Evolutionary conservation across 2,329 filamentous ascomycete genomes (phyloP).

Genomic region (Colletotrichum siamense): DNA sequence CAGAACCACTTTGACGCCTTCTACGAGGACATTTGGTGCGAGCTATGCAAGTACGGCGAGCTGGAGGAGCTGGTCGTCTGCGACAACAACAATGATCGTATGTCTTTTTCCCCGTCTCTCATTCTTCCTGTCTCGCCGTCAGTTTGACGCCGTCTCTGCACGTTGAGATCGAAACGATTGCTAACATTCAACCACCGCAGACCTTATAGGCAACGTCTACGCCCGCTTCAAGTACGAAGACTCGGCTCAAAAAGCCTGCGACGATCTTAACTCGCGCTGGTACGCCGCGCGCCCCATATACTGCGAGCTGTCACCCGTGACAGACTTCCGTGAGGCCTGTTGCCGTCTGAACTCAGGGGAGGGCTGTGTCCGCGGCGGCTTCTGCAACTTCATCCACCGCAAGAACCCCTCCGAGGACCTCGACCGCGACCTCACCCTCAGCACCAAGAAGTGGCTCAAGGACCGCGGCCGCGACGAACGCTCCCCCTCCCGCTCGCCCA

Average conservation of each 20-base stretch:
- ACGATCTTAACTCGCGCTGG: constrained; percentile 93
- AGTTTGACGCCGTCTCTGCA: neutral
- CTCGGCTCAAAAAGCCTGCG: constrained; percentile 89
- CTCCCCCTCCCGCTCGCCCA: constrained; percentile 82
- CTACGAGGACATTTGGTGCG: constrained; percentile 99
- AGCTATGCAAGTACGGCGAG: constrained; percentile 99
- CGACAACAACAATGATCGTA: constrained; percentile 98
- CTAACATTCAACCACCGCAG: constrained; percentile 41
- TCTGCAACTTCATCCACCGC: constrained; percentile 99
- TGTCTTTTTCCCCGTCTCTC: constrained; percentile 35
- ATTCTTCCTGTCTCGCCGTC: constrained; percentile 19
- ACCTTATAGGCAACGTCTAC: constrained; percentile 98
- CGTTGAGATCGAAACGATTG: neutral
- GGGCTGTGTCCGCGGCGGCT: constrained; percentile 93
- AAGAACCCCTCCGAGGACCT: constrained; percentile 93
- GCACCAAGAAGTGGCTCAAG: constrained; percentile 97
- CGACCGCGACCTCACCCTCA: constrained; percentile 83
- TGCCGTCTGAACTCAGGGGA: constrained; percentile 94
- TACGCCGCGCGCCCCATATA: constrained; percentile 97
- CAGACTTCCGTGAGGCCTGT: constrained; percentile 97
- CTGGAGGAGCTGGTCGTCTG: constrained; percentile 98
- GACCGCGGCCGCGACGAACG: constrained; percentile 82
- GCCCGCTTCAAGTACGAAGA: constrained; percentile 99
- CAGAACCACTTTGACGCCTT: constrained; percentile 99
- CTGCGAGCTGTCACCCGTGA: constrained; percentile 95